phyloP scores from a whole-genome alignment of 805 yeast genomes.

The Ogataea salicorniae region DNA sequence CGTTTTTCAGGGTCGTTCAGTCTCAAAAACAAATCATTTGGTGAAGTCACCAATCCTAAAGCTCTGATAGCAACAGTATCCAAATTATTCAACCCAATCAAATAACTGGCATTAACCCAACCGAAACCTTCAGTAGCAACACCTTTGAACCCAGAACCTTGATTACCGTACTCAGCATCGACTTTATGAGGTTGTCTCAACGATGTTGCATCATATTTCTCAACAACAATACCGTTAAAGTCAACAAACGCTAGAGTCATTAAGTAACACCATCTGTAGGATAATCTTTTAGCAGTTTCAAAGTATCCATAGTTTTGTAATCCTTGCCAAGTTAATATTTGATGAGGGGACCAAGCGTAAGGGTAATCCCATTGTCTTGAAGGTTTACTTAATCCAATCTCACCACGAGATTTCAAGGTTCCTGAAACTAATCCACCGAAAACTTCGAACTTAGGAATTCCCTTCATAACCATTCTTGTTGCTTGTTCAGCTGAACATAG shows the following conservation, averaged over 20 bases:
- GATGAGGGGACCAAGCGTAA: slow-evolving; percentile 98
- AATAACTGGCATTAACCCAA: slow-evolving; percentile 90
- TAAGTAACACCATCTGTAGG: slow-evolving; percentile 83
- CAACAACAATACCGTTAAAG: slow-evolving; percentile 91
- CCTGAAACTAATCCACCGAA: slow-evolving; percentile 89
- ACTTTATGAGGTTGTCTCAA: slow-evolving; percentile 85
- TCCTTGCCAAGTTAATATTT: slow-evolving; percentile 90
- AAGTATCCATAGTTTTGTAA: slow-evolving; percentile 64
- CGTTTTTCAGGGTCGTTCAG: slow-evolving; percentile 38
- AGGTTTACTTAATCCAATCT: slow-evolving; percentile 64
- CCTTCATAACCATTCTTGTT: slow-evolving; percentile 44
- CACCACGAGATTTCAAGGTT: slow-evolving; percentile 69
- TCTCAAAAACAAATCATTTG: slow-evolving; percentile 52
- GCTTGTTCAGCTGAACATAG: slow-evolving; percentile 68
- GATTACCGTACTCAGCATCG: slow-evolving; percentile 95
- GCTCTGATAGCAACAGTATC: slow-evolving; percentile 67
- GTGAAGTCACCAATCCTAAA: slow-evolving; percentile 74
- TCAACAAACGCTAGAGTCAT: slow-evolving; percentile 89
- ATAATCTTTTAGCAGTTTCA: slow-evolving; percentile 61
- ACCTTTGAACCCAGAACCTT: slow-evolving; percentile 87
- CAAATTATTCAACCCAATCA: slow-evolving; percentile 65
- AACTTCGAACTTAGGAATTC: slow-evolving; percentile 70
- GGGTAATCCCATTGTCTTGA: slow-evolving; percentile 98
- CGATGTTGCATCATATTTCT: slow-evolving; percentile 85
- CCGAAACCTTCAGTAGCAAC: slow-evolving; percentile 97